Evolutionary conservation across 257 asterid species (phyloP).

Genomic region (Ballota nigra): DNA sequence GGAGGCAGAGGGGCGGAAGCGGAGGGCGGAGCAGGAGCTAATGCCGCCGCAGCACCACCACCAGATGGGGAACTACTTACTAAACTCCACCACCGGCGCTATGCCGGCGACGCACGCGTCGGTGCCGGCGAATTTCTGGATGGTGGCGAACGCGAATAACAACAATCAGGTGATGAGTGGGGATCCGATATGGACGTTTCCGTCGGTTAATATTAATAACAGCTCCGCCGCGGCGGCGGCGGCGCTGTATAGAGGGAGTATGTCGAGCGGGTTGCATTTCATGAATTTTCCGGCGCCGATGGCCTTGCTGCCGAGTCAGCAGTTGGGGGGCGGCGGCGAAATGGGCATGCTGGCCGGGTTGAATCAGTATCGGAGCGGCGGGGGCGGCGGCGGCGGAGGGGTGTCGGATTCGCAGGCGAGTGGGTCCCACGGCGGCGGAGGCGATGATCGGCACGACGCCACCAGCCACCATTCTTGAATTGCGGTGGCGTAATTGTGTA

Average conservation of each 20-base stretch:
- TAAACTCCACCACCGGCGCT: conserved; percentile 68
- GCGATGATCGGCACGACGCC: conserved; percentile 68
- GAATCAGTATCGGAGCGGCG: conserved; percentile 52
- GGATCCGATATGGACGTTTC: conserved; percentile 87
- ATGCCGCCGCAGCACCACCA: conserved; percentile 54
- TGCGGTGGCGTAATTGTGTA: conserved; percentile 33
- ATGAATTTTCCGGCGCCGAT: conserved; percentile 85
- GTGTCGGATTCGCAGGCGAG: conserved; percentile 69
- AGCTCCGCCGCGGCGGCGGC: conserved; percentile 51
- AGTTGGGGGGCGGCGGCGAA: conserved; percentile 37
- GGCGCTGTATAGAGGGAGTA: conserved; percentile 71
- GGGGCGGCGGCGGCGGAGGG: conserved; percentile 50
- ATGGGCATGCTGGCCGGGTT: conserved; percentile 61
- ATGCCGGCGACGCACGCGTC: conserved; percentile 73
- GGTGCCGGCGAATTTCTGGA: conserved; percentile 87
- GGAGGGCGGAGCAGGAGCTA: conserved; percentile 60
- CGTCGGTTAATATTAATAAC: conserved; percentile 48
- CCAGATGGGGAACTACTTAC: conserved; percentile 68
- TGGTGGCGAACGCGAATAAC: conserved; percentile 72
- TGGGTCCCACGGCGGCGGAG: conserved; percentile 73
- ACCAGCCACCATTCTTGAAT: conserved; percentile 72
- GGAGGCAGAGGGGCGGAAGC: conserved; percentile 61
- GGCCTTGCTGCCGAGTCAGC: conserved; percentile 72
- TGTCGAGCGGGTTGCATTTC: conserved; percentile 82
- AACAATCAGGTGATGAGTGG: conserved; percentile 56